phyloP scores from a whole-genome alignment of 371 early-diverging fungal genomes.

The Actinomortierella wolfii region DNA sequence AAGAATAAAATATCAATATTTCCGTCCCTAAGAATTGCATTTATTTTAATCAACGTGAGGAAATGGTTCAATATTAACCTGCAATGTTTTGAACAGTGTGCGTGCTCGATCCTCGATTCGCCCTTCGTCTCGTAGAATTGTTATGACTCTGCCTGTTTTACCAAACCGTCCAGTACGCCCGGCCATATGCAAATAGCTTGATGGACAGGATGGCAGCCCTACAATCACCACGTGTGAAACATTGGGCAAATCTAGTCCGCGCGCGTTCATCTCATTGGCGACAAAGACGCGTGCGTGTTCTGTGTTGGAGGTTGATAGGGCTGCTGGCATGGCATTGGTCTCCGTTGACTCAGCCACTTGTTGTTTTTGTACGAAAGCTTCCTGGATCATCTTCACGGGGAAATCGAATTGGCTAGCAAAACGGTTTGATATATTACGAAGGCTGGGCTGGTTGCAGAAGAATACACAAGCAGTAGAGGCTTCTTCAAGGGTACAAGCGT shows the following conservation, averaged over 20 bases:
- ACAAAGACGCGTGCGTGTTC: slow-evolving; percentile 50
- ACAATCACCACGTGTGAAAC: slow-evolving; percentile 86
- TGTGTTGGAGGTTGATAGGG: background rate
- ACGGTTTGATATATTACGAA: slow-evolving; percentile 27
- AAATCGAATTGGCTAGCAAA: slow-evolving; percentile 42
- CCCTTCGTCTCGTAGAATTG: slow-evolving; percentile 55
- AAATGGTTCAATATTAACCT: slow-evolving; percentile 24
- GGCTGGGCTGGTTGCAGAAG: slow-evolving; percentile 52
- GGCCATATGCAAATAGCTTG: slow-evolving; percentile 84
- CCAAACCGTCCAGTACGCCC: slow-evolving; percentile 81
- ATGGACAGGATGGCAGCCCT: slow-evolving; percentile 63
- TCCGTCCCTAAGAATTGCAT: too few species aligned
- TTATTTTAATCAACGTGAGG: slow-evolving; percentile 31
- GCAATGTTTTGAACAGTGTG: slow-evolving; percentile 25
- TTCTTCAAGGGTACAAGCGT: slow-evolving; percentile 52
- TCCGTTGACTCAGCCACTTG: background rate
- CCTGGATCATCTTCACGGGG: slow-evolving; percentile 19
- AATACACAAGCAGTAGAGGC: slow-evolving; percentile 68
- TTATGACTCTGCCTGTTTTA: slow-evolving; percentile 61
- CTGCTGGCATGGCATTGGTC: background rate
- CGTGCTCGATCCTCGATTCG: slow-evolving; percentile 34
- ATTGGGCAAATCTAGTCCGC: slow-evolving; percentile 89
- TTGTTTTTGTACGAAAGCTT: slow-evolving; percentile 12
- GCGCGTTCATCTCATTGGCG: slow-evolving; percentile 78
- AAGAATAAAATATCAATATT: too few species aligned